phyloP scores from a whole-genome alignment of 2,329 filamentous ascomycete genomes.

The Pyrenochaeta sp. region DNA sequence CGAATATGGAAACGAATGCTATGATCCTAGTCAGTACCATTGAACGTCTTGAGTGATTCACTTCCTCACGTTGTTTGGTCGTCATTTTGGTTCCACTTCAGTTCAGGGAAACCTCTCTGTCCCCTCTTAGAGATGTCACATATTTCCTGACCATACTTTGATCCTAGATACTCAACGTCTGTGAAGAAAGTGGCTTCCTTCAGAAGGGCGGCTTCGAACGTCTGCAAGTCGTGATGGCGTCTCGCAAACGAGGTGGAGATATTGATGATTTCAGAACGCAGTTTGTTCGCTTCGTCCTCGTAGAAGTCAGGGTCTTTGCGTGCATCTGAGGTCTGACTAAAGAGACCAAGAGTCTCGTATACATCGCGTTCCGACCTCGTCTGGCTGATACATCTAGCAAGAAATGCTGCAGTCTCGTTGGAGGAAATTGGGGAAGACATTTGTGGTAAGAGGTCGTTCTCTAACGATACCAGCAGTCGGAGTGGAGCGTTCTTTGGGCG shows the following conservation, averaged over 20 bases:
- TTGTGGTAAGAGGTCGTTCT: not conserved
- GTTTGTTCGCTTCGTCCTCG: slow-evolving; percentile 10
- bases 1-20: slow-evolving; percentile 20
- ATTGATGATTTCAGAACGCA: slow-evolving; percentile 12
- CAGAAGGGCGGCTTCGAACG: slow-evolving; percentile 2
- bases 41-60: too few species aligned
- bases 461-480: not conserved
- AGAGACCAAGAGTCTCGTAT: slow-evolving; percentile 14
- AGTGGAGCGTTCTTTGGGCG: too few species aligned
- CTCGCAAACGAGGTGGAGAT: slow-evolving; percentile 8
- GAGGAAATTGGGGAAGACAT: slow-evolving; percentile 10
- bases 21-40: not conserved
- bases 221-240: slow-evolving; percentile 1
- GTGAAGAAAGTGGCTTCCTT: slow-evolving; percentile 9
- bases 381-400: slow-evolving; percentile 14
- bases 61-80: slow-evolving; percentile 10
- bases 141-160: slow-evolving; percentile 10
- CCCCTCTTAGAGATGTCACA: too few species aligned
- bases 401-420: slow-evolving; percentile 11
- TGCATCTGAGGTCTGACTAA: not conserved
- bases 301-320: slow-evolving; percentile 11
- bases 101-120: too few species aligned
- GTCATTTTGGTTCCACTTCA: slow-evolving; percentile 8
- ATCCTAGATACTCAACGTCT: slow-evolving; percentile 6
- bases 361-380: slow-evolving; percentile 5